phyloP scores from a whole-genome alignment of 108 stramenopile species.

The Epithemia pelagica region DNA sequence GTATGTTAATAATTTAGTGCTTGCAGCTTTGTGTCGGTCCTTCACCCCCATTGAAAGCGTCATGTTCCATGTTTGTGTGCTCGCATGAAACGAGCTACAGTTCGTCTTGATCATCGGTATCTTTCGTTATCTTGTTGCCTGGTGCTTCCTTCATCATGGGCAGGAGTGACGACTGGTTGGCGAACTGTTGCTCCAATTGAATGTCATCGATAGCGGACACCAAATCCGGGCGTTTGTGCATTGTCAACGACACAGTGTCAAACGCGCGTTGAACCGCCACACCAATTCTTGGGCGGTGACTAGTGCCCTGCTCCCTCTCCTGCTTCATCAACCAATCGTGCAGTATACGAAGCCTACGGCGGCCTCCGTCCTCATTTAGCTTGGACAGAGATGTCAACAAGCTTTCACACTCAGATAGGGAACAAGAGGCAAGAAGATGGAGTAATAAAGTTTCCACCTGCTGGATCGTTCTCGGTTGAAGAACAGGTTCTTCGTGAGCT shows the following conservation, averaged over 20 bases:
- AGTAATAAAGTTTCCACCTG: constrained; percentile 3
- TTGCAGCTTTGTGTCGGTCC: too few relatives aligned
- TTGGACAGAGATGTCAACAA: background rate
- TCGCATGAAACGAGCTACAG: too few relatives aligned
- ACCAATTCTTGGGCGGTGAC: too few relatives aligned
- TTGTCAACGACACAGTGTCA: background rate
- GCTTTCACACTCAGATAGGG: background rate
- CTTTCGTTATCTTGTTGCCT: too few relatives aligned
- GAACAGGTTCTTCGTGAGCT: background rate
- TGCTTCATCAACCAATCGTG: constrained; percentile 5
- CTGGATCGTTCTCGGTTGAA: background rate
- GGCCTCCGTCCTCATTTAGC: background rate
- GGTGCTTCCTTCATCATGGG: too few relatives aligned
- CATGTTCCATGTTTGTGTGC: too few relatives aligned
- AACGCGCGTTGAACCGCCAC: background rate
- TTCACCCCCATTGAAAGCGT: too few relatives aligned
- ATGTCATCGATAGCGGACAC: background rate
- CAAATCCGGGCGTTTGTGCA: background rate
- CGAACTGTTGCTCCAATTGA: background rate
- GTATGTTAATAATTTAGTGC: too few relatives aligned
- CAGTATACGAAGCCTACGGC: background rate
- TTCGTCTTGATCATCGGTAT: too few relatives aligned
- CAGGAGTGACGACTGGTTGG: background rate
- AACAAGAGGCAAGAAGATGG: background rate
- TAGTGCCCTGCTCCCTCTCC: background rate